Percentiles rank a stretch among this genome's conserved stretches.
Conservation (phyloP, 2,329 filamentous ascomycete genomes). For the Hypoxylon sp. region DNA sequence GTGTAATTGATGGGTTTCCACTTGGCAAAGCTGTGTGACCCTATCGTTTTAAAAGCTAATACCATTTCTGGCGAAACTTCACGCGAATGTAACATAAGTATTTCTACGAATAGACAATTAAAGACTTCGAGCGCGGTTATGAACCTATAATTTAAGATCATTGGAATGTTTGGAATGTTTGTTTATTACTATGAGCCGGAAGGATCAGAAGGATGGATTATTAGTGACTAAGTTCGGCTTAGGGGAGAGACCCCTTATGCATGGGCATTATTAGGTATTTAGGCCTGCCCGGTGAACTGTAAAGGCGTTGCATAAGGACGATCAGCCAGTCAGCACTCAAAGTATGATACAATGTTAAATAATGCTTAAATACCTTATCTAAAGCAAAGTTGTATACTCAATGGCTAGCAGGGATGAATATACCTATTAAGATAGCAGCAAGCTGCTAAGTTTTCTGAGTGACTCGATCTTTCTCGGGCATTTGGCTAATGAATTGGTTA, state of each 20-base stretch:
- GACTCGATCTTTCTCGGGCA: neutral
- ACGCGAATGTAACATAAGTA: slow-evolving; percentile 18
- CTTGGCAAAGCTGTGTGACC: slow-evolving; percentile 41
- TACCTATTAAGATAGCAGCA: neutral
- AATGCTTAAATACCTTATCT: neutral
- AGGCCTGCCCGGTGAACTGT: slow-evolving; percentile 8
- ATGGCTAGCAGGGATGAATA: neutral
- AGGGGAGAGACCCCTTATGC: slow-evolving; percentile 6
- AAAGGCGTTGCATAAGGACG: slow-evolving; percentile 22
- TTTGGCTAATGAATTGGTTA: slow-evolving; percentile 2
- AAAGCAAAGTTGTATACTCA: neutral
- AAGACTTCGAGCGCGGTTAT: slow-evolving; percentile 13
- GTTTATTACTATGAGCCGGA: neutral
- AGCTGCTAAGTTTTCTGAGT: neutral
- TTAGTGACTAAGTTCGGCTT: slow-evolving; percentile 16
- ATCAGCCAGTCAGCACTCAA: slow-evolving; percentile 5
- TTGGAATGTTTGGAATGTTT: slow-evolving; percentile 1
- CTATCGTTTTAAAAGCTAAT: slow-evolving; percentile 36
- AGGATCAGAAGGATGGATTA: slow-evolving; percentile 12
- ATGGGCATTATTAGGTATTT: slow-evolving; percentile 7
- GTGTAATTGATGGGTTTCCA: slow-evolving; percentile 33
- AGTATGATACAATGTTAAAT: neutral
- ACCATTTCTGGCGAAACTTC: slow-evolving; percentile 23
- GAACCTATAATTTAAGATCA: slow-evolving; percentile 2
- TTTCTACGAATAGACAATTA: slow-evolving; percentile 1